Base-by-base conservation (phyloP, 768 basidiomycete species). In the Lentinula edodes region DNA sequence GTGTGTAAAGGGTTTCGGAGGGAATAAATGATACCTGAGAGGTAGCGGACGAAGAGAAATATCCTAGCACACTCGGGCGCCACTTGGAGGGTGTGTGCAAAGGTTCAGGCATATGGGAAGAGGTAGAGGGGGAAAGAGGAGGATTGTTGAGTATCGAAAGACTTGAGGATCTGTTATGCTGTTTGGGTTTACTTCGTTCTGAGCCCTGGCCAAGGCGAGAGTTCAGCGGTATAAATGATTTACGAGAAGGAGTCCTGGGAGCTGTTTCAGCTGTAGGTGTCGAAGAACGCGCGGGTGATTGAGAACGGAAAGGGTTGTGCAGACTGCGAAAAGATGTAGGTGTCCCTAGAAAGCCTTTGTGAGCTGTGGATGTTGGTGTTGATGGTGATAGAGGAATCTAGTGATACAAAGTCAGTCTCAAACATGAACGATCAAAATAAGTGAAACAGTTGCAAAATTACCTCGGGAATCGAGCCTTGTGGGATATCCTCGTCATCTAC, bases 11-110 rank as follows among this genome's bases (percentile, higher is more conserved):
- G 15, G 73, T 71, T 51, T 79, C 82, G 16, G 79, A 77, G 35
- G 78, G 75, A 48, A 74, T 71, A 53, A 77, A 68, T 55, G 72
- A 81, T 53, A 74, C 64, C 67, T 78, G 80, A 46, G 81, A 74
- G 35, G 74, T 69, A 55, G 83, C 78, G 57, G 78, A 66, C 59
- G 82, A 78, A 34, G 80, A 74, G 67, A 89, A 89, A 65, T 89
- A 83, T 6, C 83, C 85, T 23, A 88, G 71, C 23, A 90, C 81
- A 63, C 80, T 84, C 10, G 88, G 86, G n/a, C 85, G 79, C 83
- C 83, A 86, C 71, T 74, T 81, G 54, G 82, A 76, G 10, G 75
- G 67, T 32, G 73, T 69, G 50, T 72, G 65, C 56, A 42, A 54
- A 66, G 39, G 42, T 63, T 62, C 43, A 45, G 52, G 61, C 68